Conservation (phyloP, 2,329 filamentous ascomycete species). For the Fusarium sterilihyphosum region DNA sequence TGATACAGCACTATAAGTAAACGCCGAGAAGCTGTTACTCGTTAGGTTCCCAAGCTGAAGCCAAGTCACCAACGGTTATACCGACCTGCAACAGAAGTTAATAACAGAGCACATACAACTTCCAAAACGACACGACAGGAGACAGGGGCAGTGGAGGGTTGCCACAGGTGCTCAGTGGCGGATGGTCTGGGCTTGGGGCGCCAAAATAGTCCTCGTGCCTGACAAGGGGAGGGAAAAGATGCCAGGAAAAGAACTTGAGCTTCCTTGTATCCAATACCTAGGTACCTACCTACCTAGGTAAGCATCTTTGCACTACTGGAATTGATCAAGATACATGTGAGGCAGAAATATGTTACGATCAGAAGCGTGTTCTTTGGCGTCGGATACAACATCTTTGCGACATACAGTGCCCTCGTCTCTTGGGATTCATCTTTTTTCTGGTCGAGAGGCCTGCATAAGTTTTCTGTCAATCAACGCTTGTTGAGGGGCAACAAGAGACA, state of each 20-base stretch:
- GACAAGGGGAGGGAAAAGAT: neutral
- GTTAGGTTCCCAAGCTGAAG: constrained; percentile 29
- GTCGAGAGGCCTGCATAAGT: neutral
- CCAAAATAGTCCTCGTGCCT: constrained; percentile 30
- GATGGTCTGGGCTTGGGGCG: neutral
- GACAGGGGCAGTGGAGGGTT: constrained; percentile 25
- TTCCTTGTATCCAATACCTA: neutral
- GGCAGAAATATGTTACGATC: neutral
- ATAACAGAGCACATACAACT: constrained; percentile 8
- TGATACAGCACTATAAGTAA: neutral
- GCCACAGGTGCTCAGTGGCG: constrained; percentile 25
- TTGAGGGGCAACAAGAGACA: constrained; percentile 19
- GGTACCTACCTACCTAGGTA: too few relatives aligned
- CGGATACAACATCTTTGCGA: neutral
- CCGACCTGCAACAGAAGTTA: neutral
- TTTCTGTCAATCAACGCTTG: constrained; percentile 11
- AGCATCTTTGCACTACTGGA: neutral
- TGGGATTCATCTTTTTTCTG: neutral
- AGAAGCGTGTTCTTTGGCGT: neutral
- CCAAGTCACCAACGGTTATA: constrained; percentile 9
- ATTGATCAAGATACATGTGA: neutral
- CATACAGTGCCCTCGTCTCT: neutral
- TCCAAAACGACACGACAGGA: constrained; percentile 14
- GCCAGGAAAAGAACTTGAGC: neutral
- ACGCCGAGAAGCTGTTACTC: constrained; percentile 15